Percentiles rank a stretch among this genome's conserved stretches.
phyloP scores from a whole-genome alignment of 73 alveolate genomes.

The Halteria grandinella region DNA sequence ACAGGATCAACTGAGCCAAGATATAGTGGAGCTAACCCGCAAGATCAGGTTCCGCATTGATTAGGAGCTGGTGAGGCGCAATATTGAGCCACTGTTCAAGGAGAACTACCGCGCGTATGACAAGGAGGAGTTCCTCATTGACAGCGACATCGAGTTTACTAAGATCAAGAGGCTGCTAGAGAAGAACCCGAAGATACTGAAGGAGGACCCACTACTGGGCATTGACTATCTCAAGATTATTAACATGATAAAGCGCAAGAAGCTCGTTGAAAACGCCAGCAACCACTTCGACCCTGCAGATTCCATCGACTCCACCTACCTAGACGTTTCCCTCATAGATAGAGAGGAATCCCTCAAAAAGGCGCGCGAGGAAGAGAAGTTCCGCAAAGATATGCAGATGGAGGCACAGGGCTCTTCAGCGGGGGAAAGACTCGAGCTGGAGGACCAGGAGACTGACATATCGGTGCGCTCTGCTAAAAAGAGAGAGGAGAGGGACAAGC shows the following conservation, averaged over 20 bases:
- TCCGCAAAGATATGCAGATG: not conserved
- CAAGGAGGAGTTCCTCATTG: slow-evolving; percentile 65
- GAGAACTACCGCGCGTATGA: slow-evolving; percentile 28
- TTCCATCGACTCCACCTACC: not conserved
- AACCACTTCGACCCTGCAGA: slow-evolving; percentile 29
- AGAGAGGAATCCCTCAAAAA: not conserved
- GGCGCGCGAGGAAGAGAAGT: not conserved
- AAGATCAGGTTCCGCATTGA: slow-evolving; percentile 61
- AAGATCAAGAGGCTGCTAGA: slow-evolving; percentile 58
- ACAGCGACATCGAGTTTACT: slow-evolving; percentile 55
- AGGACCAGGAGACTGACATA: slow-evolving; percentile 18
- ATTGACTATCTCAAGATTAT: slow-evolving; percentile 55
- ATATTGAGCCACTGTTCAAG: slow-evolving; percentile 59
- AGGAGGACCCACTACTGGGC: slow-evolving; percentile 63
- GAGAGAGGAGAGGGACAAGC: slow-evolving; percentile 50
- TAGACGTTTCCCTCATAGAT: not conserved
- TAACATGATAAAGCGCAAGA: slow-evolving; percentile 40
- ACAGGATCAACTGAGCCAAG: slow-evolving; percentile 36
- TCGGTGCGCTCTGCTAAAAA: slow-evolving; percentile 28
- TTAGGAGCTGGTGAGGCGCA: slow-evolving; percentile 55
- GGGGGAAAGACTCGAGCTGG: not conserved
- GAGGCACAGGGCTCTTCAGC: no score
- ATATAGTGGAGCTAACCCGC: slow-evolving; percentile 49
- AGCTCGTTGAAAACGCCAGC: slow-evolving; percentile 35
- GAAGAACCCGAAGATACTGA: slow-evolving; percentile 57